Percentiles rank a stretch among this genome's conserved stretches.
Conservation (phyloP, 306 rosid species). For the Cucurbita moschata region DNA sequence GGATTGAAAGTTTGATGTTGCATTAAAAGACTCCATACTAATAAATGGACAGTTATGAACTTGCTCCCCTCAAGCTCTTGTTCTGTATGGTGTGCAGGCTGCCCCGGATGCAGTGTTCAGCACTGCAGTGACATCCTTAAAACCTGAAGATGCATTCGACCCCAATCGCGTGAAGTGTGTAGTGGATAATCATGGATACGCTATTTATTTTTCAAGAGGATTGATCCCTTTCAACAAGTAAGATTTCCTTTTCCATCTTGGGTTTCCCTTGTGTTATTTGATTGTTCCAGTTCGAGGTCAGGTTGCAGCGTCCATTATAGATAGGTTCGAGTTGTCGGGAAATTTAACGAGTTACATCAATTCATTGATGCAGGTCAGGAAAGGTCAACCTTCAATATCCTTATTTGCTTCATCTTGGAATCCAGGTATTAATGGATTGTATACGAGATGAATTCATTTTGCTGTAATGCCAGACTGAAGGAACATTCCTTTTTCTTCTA, state of each 20-base stretch:
- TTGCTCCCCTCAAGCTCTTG: not conserved
- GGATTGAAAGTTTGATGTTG: not conserved
- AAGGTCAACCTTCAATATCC: conserved; percentile 55
- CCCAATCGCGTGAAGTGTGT: conserved; percentile 92
- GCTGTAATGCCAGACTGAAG: not conserved
- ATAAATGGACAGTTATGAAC: not conserved
- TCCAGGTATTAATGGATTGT: conserved; percentile 33
- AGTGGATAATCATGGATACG: conserved; percentile 60
- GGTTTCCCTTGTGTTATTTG: not conserved
- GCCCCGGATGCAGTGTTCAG: conserved; percentile 98
- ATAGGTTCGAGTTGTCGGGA: not conserved
- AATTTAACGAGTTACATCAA: conserved; percentile 11
- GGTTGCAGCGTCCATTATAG: not conserved
- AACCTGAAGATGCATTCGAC: conserved; percentile 74
- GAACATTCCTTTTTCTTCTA: conserved; percentile 1
- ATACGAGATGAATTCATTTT: not conserved
- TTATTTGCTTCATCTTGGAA: conserved; percentile 58
- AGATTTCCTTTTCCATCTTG: conserved; percentile 7
- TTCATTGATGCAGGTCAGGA: conserved; percentile 46
- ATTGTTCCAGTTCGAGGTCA: not conserved
- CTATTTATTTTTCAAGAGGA: conserved; percentile 91
- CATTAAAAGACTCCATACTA: not conserved
- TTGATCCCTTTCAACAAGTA: conserved; percentile 89
- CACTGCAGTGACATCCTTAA: conserved; percentile 84
- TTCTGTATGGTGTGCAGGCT: conserved; percentile 39